Evolutionary conservation across 768 basidiomycete species (phyloP).

Genomic region (Lyophyllum shimeji): DNA sequence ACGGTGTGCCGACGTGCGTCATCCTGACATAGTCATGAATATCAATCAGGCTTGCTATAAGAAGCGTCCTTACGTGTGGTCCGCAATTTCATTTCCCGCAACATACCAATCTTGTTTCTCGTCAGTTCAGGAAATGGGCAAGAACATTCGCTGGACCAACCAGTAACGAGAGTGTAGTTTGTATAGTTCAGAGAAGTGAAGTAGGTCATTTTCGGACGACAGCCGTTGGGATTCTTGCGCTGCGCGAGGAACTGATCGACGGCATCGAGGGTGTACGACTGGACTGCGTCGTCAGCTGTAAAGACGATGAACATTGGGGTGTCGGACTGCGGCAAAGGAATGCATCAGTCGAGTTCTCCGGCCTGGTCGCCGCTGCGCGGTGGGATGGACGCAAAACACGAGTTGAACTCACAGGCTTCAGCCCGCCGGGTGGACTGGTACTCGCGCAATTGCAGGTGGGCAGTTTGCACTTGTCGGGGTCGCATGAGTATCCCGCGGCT

Average conservation of each 20-base stretch:
- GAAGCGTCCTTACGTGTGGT: constrained; percentile 57
- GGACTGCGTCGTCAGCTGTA: constrained; percentile 76
- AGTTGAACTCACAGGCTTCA: constrained; percentile 52
- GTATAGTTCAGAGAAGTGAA: constrained; percentile 72
- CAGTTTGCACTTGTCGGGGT: constrained; percentile 60
- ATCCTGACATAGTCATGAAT: constrained; percentile 42
- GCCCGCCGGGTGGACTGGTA: constrained; percentile 69
- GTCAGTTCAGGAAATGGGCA: background rate
- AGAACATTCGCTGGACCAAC: constrained; percentile 22
- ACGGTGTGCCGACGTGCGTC: constrained; percentile 71
- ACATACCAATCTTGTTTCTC: constrained; percentile 64
- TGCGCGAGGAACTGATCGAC: constrained; percentile 75
- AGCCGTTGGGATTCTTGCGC: constrained; percentile 76
- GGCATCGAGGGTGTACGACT: constrained; percentile 72
- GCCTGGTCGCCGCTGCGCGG: background rate
- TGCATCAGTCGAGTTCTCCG: background rate
- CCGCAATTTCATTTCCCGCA: constrained; percentile 81
- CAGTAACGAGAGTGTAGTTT: constrained; percentile 72
- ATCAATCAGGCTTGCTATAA: background rate
- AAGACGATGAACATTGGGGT: constrained; percentile 70
- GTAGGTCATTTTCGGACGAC: constrained; percentile 75
- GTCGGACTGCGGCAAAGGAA: constrained; percentile 39
- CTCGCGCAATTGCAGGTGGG: constrained; percentile 76
- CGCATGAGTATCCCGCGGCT: constrained; percentile 73
- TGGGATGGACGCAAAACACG: background rate